Conservation (phyloP, 805 yeast species). For the Ogataea methanolica region DNA sequence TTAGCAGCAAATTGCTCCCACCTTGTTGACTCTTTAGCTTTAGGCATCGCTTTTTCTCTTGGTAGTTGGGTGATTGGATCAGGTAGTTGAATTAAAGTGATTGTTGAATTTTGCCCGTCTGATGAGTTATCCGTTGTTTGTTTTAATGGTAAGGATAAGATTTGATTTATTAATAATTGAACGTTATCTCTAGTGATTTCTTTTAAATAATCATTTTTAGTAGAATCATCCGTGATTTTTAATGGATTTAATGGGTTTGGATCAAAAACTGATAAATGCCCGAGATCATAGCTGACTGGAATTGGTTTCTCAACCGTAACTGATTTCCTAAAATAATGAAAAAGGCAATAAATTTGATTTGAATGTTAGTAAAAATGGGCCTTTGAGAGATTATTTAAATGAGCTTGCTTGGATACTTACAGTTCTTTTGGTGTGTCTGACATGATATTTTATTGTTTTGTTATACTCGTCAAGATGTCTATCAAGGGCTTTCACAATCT, state of each 20-base stretch:
- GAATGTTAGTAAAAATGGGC: background rate
- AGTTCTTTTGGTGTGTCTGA: conserved; percentile 10
- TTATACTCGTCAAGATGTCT: background rate
- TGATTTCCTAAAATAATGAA: conserved; percentile 40
- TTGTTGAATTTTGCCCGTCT: conserved; percentile 57
- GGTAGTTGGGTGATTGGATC: conserved; percentile 79
- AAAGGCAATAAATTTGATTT: background rate
- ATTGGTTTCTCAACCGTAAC: conserved; percentile 88
- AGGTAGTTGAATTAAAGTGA: conserved; percentile 83
- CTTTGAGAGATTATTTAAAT: background rate
- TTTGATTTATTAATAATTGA: conserved; percentile 85
- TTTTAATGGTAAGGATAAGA: conserved; percentile 83
- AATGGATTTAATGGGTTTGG: conserved; percentile 74
- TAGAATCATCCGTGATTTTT: conserved; percentile 46
- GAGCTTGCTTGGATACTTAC: conserved; percentile 9
- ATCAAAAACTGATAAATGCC: conserved; percentile 87
- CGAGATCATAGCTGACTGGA: conserved; percentile 85
- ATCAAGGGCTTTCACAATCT: background rate
- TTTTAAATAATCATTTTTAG: conserved; percentile 60
- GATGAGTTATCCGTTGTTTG: conserved; percentile 53
- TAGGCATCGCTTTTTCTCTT: conserved; percentile 93
- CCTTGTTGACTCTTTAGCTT: conserved; percentile 84
- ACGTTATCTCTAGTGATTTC: conserved; percentile 83
- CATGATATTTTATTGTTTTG: conserved; percentile 1
- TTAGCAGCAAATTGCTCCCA: conserved; percentile 97